phyloP scores from a whole-genome alignment of 1,284 basidiomycete genomes.

The Fomitiporia mediterranea region DNA sequence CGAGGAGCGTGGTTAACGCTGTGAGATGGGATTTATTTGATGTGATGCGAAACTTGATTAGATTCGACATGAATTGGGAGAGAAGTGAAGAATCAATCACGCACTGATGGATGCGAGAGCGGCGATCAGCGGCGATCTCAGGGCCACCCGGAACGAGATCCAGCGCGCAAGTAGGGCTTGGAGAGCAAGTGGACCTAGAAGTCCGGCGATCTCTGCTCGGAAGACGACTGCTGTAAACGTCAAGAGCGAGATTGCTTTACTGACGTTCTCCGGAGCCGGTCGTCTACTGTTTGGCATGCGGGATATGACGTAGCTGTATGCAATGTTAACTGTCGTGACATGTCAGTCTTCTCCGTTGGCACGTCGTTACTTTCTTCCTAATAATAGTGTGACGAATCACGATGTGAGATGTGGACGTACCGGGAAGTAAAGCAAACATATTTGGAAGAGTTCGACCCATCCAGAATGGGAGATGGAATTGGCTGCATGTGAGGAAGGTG shows the following conservation, averaged over 20 bases:
- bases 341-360: not conserved
- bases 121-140: constrained; percentile 51
- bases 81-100: constrained; percentile 23
- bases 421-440: constrained; percentile 81
- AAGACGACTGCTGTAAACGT: constrained; percentile 71
- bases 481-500: constrained; percentile 64
- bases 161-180: constrained; percentile 48
- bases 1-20: constrained; percentile 66
- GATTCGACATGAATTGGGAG: not conserved
- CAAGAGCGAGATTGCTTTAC: constrained; percentile 45
- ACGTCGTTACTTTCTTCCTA: not conserved
- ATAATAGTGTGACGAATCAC: not conserved
- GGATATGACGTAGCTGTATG: constrained; percentile 51
- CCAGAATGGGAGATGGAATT: constrained; percentile 94
- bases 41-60: not conserved
- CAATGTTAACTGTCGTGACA: constrained; percentile 55
- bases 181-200: constrained; percentile 61
- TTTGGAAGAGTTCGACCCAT: constrained; percentile 92
- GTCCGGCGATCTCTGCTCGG: constrained; percentile 73
- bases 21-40: no score
- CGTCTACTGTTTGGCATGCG: constrained; percentile 38
- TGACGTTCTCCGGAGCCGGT: constrained; percentile 35
- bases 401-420: constrained; percentile 39
- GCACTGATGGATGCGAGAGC: constrained; percentile 56
- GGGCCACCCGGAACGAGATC: constrained; percentile 40